Evolutionary conservation across 495 filamentous ascomycete species (phyloP), one percentile per base, ranked within the genome.

Genomic region (Xanthoparmelia taractica): DNA sequence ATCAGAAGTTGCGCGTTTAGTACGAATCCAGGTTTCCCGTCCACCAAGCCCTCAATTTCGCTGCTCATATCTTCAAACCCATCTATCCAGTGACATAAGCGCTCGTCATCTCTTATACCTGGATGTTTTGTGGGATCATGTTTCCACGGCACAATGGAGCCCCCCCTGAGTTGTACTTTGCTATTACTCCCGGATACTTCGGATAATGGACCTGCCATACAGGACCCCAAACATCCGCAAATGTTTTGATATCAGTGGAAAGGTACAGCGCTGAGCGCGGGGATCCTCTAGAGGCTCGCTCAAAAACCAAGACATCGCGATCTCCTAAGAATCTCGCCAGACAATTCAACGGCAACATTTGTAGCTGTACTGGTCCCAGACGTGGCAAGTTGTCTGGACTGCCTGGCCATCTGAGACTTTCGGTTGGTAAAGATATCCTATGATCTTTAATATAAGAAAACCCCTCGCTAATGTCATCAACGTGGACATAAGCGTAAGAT

Each of bases 1-100:
- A 40, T 40, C 8, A 40, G 2, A 2, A 40, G 38, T 37, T 11
- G n/a, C n/a, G n/a, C n/a, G n/a, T n/a, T n/a, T n/a, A n/a, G n/a
- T n/a, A n/a, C n/a, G n/a, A n/a, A n/a, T n/a, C n/a, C n/a, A n/a
- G n/a, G n/a, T 37, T 37, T 37, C 34, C 37, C 15, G 12, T 2
- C 5, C 37, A 40, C 37, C 15, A 40, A 40, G 15, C 25, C 11
- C 13, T 12, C 41, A 4, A 8, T 10, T 29, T 25, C 38, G 25
- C n/a, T n/a, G n/a, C n/a, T n/a, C n/a, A n/a, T 4, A 36, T 36
- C 34, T 36, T 10, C 34, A 36, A 23, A n/a, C 29, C 58, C 58
- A 7, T 7, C 38, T 20, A 38, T 54, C 59, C 59, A 54, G 12
- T 54, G 59, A 20, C 59, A 61, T 20, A 61, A 27, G 13, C 59